A percentile compares a stretch with the other conserved stretches of the same genome.
Evolutionary conservation across 108 stramenopile species (phyloP).

Genomic region (Conticribra weissflogii): DNA sequence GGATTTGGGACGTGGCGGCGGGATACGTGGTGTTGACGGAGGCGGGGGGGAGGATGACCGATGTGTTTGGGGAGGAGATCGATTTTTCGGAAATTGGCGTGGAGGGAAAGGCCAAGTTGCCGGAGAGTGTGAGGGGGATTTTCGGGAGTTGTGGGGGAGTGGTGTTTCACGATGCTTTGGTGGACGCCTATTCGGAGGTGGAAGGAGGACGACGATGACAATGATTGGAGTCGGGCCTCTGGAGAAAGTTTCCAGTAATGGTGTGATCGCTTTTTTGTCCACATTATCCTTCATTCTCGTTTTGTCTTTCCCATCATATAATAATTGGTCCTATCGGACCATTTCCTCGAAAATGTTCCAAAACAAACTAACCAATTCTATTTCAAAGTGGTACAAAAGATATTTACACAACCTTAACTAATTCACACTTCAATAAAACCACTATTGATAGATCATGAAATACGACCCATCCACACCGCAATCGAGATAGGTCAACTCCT

Average conservation of each 20-base stretch:
- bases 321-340: too few relatives aligned
- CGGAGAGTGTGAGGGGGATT: constrained; percentile 49
- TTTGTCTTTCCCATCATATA: too few relatives aligned
- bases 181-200: constrained; percentile 49
- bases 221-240: too few relatives aligned
- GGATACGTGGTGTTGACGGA: constrained; percentile 72
- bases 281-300: too few relatives aligned
- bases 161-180: constrained; percentile 51
- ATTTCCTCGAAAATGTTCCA: too few relatives aligned
- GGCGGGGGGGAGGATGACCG: constrained; percentile 82
- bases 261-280: too few relatives aligned
- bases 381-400: too few relatives aligned
- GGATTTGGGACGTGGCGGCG: constrained; percentile 89
- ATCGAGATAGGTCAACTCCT: constrained; percentile 62
- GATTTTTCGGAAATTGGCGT: constrained; percentile 68
- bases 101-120: constrained; percentile 50
- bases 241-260: too few relatives aligned
- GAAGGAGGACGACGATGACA: too few relatives aligned
- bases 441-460: constrained; percentile 42
- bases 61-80: constrained; percentile 61
- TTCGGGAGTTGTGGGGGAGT: constrained; percentile 57
- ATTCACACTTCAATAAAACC: not conserved
- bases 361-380: too few relatives aligned
- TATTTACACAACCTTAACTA: not conserved
- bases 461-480: constrained; percentile 79